phyloP scores from a whole-genome alignment of 495 filamentous ascomycete genomes.

The Bryoglossum gracile region DNA sequence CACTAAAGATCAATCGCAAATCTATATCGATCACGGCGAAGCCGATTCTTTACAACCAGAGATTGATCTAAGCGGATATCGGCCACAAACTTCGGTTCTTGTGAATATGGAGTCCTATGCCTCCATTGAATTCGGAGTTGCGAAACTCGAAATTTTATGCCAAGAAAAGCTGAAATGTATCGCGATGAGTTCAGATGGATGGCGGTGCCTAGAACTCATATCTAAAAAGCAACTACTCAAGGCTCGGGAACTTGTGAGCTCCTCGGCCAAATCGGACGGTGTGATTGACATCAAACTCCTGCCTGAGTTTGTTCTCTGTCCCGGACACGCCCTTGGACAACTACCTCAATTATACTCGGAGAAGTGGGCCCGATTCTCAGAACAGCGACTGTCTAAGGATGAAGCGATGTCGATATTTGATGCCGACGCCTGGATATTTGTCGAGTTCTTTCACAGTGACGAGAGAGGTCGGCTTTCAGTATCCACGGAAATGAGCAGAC shows the following conservation, averaged over 20 bases:
- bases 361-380: conserved; percentile 5
- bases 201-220: conserved; percentile 7
- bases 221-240: conserved; percentile 1
- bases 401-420: conserved; percentile 12
- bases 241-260: conserved; percentile 8
- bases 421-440: conserved; percentile 7
- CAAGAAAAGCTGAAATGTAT: conserved; percentile 12
- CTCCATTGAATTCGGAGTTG: conserved; percentile 13
- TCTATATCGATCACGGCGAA: not conserved
- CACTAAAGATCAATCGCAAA: not conserved
- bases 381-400: conserved; percentile 11
- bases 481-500: not conserved
- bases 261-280: not conserved
- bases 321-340: conserved; percentile 6
- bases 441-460: conserved; percentile 3
- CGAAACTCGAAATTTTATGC: conserved; percentile 11
- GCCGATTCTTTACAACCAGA: not conserved
- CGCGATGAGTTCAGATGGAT: conserved; percentile 12
- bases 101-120: conserved; percentile 2
- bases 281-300: conserved; percentile 5
- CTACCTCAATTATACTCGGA: conserved; percentile 9
- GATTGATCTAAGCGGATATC: not conserved
- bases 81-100: conserved; percentile 5
- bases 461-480: not conserved
- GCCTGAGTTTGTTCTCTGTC: conserved; percentile 9